These are phyloP conservation scores for Nothophaeocryptopus gaeumannii DNA, from an alignment of 2,329 filamentous ascomycete genomes.

Conservation along the genomic window DNA sequence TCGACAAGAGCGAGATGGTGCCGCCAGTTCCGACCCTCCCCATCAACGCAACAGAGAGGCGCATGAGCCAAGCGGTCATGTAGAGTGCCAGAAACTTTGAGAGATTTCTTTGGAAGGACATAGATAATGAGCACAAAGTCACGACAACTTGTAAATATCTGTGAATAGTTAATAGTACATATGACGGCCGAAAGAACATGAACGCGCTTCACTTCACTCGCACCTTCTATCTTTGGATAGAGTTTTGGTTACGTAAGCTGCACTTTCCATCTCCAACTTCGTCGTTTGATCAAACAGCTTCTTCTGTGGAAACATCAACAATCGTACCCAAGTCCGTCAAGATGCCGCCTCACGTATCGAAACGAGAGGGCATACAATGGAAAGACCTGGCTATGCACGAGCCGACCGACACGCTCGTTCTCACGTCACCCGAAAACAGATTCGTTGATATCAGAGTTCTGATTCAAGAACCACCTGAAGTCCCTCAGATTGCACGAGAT, in stretches of 20 bases:
- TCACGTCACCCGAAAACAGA: slow-evolving; percentile 56
- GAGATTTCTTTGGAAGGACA: neutral
- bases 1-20: slow-evolving; percentile 31
- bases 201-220: slow-evolving; percentile 3
- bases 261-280: neutral
- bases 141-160: slow-evolving; percentile 5
- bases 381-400: slow-evolving; percentile 50
- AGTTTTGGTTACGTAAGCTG: neutral
- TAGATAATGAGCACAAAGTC: slow-evolving; percentile 10
- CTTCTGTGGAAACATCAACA: neutral
- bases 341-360: slow-evolving; percentile 49
- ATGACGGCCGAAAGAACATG: neutral
- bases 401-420: slow-evolving; percentile 62
- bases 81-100: neutral
- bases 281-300: neutral
- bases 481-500: slow-evolving; percentile 6
- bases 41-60: neutral
- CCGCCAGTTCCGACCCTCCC: slow-evolving; percentile 24
- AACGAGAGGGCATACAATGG: slow-evolving; percentile 60
- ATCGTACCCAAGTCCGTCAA: neutral
- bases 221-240: slow-evolving; percentile 1
- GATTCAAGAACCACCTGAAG: slow-evolving; percentile 22
- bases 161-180: neutral
- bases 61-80: slow-evolving; percentile 16
- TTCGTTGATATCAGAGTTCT: slow-evolving; percentile 64